Evolutionary conservation across 108 stramenopile species (phyloP).

Genomic region (Aurantiochytrium sp.): DNA sequence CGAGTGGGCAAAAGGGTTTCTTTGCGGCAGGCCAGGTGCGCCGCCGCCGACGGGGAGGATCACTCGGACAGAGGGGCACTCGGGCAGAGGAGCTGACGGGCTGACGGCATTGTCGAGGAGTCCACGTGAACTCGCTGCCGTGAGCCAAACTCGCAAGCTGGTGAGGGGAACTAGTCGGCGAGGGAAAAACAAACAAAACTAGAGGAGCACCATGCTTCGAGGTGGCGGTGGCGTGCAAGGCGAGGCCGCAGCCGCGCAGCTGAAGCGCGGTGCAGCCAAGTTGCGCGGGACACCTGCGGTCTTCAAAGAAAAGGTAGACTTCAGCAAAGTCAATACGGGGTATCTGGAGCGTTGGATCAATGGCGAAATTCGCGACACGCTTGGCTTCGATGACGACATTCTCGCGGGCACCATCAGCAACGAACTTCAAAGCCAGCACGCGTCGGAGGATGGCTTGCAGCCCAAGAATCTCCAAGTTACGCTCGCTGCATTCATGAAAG

Average conservation of each 20-base stretch:
- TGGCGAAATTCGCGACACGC: background rate
- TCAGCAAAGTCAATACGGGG: background rate
- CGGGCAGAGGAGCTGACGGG: too few species aligned
- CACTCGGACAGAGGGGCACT: too few species aligned
- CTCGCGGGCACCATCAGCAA: background rate
- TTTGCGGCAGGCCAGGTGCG: too few species aligned
- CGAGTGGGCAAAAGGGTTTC: too few species aligned
- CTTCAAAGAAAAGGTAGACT: background rate
- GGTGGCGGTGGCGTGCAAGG: background rate
- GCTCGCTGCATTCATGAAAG: background rate
- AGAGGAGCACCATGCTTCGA: background rate
- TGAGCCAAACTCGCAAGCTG: too few species aligned
- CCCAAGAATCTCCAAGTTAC: background rate
- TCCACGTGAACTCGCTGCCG: too few species aligned
- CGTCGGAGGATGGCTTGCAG: background rate
- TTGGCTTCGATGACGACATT: background rate
- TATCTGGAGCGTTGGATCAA: background rate
- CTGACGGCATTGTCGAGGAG: too few species aligned
- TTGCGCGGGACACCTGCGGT: background rate
- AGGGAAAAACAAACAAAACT: too few species aligned
- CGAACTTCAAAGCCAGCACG: background rate
- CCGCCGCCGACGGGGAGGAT: too few species aligned
- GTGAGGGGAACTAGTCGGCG: too few species aligned
- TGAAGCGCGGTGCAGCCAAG: background rate
- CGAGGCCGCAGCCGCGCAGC: background rate